phyloP scores from a whole-genome alignment of 108 stramenopile species.

The Aurantiochytrium sp. region DNA sequence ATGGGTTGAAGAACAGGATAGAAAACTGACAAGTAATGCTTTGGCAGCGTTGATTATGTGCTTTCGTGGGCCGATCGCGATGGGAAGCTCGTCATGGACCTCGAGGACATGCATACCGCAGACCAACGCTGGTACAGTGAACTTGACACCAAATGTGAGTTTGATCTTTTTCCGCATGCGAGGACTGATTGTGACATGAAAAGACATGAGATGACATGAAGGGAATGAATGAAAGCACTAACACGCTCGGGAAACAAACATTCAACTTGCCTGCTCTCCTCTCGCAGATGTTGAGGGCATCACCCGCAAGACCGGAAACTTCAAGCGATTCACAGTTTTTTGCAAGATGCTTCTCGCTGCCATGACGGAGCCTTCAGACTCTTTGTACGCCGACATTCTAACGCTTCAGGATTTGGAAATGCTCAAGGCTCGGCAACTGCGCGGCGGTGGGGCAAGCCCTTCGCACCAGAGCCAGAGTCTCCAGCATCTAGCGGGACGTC shows the following conservation, averaged over 20 bases:
- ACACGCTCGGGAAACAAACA: background rate
- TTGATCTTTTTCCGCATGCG: background rate
- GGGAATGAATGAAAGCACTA: background rate
- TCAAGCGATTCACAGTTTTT: slow-evolving; percentile 50
- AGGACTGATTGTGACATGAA: background rate
- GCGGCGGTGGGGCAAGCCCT: background rate
- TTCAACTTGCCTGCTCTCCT: background rate
- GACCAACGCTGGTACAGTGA: background rate
- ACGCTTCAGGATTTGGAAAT: slow-evolving; percentile 39
- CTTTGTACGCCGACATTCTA: slow-evolving; percentile 44
- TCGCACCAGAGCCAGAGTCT: background rate
- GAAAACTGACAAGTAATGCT: too few species aligned
- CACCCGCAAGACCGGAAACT: slow-evolving; percentile 51
- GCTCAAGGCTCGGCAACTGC: background rate
- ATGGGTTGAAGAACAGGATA: too few species aligned
- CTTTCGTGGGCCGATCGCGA: background rate
- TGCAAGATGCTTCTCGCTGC: slow-evolving; percentile 50
- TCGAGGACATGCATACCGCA: background rate
- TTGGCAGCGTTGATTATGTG: slow-evolving; percentile 14
- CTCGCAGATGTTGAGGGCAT: slow-evolving; percentile 41
- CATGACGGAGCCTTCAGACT: slow-evolving; percentile 18
- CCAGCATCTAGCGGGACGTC: background rate
- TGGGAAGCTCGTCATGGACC: background rate
- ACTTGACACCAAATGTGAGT: slow-evolving; percentile 12
- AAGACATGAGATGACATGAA: background rate